Base-by-base conservation (phyloP, 2,329 filamentous ascomycete genomes). In the Sclerotinia sclerotiorum region DNA sequence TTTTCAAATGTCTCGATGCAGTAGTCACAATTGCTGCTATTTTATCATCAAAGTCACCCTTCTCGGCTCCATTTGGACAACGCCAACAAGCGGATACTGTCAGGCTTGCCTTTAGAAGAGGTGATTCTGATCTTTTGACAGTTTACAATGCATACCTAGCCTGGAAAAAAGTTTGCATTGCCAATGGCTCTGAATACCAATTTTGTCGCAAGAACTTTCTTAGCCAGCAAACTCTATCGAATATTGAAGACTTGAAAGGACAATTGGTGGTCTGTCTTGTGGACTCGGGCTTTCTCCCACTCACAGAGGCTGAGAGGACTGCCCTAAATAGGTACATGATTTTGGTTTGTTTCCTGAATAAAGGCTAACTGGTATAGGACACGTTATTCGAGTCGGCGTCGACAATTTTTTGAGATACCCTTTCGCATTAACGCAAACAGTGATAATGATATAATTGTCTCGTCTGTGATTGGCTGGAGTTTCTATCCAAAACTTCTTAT, bases 181-280 rank as follows among this genome's bases (percentile, higher is more conserved):
- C 88, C 39, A 82, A 79, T 11, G 84, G 86, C 58, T 92, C 90
- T 61, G 94, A 98, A 75, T 92, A 90, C 75, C 87, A 93, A 72
- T 99, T 96, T 79, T 99, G 95, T 81, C 89, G 90, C 74, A 97
- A 97, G 81, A 97, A 97, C 79, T 97, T 94, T 76, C 85, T 99
- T 65, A 94, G 90, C 70, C 85, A 90, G n/a, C 93, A 96, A 77
- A 95, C 92, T 4, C 84, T 99, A 5, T 84, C 88, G 58, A 97
- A 95, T 71, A 97, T 99, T 72, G 95, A 99, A 78, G 95, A 99
- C 74, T 85, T 98, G 65, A 99, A 98, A 79, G 91, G 91, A 8
- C 95, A 99, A 76, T 86, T 99, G 0, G 83, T 97, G 1, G 89
- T 92, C 2, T 91, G 92, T 0, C 84, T 99, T 0, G 90, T 90